Evolutionary conservation across 208 protist genomes (phyloP).

Genomic region (Acanthamoeba lenticulata): DNA sequence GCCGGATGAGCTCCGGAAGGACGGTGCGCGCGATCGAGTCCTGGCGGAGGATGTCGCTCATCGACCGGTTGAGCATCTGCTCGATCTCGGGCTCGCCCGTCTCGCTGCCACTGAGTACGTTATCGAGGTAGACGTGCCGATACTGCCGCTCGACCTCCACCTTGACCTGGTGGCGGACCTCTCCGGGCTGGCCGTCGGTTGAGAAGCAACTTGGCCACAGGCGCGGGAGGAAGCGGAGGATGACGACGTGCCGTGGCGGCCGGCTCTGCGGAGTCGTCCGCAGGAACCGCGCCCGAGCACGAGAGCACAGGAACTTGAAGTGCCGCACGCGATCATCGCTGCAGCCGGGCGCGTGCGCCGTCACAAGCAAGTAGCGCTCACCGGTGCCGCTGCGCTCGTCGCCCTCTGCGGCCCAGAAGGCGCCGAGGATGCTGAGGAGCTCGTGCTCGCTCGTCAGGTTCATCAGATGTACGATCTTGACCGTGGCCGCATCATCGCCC

Average conservation of each 20-base stretch:
- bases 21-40: not conserved
- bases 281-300: not conserved
- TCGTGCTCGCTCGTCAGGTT: slow-evolving; percentile 55
- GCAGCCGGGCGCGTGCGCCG: not conserved
- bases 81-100: slow-evolving; percentile 11
- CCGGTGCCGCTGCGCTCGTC: not conserved
- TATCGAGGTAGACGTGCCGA: slow-evolving; percentile 46
- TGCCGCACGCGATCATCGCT: slow-evolving; percentile 13
- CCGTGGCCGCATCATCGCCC: not conserved
- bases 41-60: not conserved
- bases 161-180: not conserved
- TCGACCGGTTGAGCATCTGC: slow-evolving; percentile 16
- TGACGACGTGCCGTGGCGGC: not conserved
- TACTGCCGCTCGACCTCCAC: not conserved
- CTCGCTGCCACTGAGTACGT: slow-evolving; percentile 17
- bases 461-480: slow-evolving; percentile 28
- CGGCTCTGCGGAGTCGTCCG: not conserved
- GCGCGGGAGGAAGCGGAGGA: not conserved
- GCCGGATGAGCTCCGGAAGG: not conserved
- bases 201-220: not conserved
- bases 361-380: not conserved
- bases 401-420: slow-evolving; percentile 12
- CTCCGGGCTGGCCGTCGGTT: too few species aligned
- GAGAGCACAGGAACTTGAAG: slow-evolving; percentile 59
- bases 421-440: not conserved